Conservation (phyloP, 2,329 filamentous ascomycete species). For the Aschersonia sp. region DNA sequence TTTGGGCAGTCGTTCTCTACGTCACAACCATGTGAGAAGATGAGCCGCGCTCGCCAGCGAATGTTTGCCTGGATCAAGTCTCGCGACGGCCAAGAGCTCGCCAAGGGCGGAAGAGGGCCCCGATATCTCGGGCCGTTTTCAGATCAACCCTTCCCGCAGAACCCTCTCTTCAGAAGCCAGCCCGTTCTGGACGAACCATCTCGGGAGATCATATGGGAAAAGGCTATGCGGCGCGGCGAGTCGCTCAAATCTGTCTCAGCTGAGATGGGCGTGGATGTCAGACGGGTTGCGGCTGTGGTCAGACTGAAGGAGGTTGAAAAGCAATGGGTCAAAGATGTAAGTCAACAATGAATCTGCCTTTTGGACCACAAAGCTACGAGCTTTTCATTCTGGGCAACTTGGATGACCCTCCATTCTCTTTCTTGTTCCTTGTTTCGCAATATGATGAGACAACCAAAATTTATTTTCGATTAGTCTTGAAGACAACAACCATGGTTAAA, state of each 20-base stretch:
- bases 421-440: constrained; percentile 3
- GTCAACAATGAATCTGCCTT: constrained; percentile 15
- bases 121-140: constrained; percentile 22
- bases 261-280: constrained; percentile 64
- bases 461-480: constrained; percentile 98
- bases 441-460: constrained; percentile 48
- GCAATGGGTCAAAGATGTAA: constrained; percentile 60
- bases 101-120: constrained; percentile 12
- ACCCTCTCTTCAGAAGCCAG: constrained; percentile 55
- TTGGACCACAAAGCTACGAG: no score
- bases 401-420: no score
- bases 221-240: constrained; percentile 49
- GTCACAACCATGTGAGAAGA: constrained; percentile 22
- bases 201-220: constrained; percentile 57
- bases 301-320: constrained; percentile 77
- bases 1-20: constrained; percentile 22
- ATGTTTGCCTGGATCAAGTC: constrained; percentile 25
- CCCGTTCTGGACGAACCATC: constrained; percentile 59
- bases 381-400: no score
- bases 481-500: constrained; percentile 85
- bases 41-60: constrained; percentile 18
- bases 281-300: constrained; percentile 73
- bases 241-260: constrained; percentile 65
- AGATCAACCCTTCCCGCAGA: constrained; percentile 57
- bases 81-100: constrained; percentile 10